phyloP scores from a whole-genome alignment of 495 filamentous ascomycete genomes.

The Echria macrotheca region DNA sequence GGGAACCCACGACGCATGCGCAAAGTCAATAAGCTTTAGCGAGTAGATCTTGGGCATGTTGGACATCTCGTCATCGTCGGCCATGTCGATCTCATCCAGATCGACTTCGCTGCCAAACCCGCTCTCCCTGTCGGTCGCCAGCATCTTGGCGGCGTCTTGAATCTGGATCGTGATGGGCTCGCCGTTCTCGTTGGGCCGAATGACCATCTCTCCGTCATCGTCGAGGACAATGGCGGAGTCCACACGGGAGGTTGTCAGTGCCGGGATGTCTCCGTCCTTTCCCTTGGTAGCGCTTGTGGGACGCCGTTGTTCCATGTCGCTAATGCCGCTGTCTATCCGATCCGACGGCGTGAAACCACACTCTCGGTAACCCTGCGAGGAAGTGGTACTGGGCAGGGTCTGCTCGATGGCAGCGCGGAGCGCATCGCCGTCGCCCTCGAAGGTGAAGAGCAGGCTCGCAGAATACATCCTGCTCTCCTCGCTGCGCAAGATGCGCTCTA shows the following conservation, averaged over 20 bases:
- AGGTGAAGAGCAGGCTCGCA: slow-evolving; percentile 81
- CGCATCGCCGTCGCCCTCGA: slow-evolving; percentile 76
- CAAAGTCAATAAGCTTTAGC: slow-evolving; percentile 93
- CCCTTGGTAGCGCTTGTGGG: not conserved
- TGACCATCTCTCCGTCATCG: slow-evolving; percentile 29
- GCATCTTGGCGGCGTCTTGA: slow-evolving; percentile 21
- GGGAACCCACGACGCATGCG: slow-evolving; percentile 83
- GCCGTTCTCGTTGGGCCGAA: slow-evolving; percentile 9
- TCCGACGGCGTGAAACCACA: not conserved
- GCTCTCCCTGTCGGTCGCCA: slow-evolving; percentile 1
- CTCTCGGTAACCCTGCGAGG: not conserved
- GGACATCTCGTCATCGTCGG: slow-evolving; percentile 58
- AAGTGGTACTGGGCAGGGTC: not conserved
- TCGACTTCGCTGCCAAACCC: slow-evolving; percentile 8
- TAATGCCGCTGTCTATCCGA: no score
- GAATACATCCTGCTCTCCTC: slow-evolving; percentile 94
- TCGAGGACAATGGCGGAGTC: slow-evolving; percentile 43
- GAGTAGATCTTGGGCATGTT: slow-evolving; percentile 67
- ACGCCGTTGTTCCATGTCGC: no score
- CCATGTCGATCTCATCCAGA: slow-evolving; percentile 15
- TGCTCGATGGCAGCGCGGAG: slow-evolving; percentile 62
- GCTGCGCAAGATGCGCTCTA: slow-evolving; percentile 59
- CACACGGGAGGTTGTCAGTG: slow-evolving; percentile 25
- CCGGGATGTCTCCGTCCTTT: slow-evolving; percentile 1
- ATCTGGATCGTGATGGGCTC: not conserved